Conservation (phyloP, 176 grass and related monocot species). For the Carex cristatella region DNA sequence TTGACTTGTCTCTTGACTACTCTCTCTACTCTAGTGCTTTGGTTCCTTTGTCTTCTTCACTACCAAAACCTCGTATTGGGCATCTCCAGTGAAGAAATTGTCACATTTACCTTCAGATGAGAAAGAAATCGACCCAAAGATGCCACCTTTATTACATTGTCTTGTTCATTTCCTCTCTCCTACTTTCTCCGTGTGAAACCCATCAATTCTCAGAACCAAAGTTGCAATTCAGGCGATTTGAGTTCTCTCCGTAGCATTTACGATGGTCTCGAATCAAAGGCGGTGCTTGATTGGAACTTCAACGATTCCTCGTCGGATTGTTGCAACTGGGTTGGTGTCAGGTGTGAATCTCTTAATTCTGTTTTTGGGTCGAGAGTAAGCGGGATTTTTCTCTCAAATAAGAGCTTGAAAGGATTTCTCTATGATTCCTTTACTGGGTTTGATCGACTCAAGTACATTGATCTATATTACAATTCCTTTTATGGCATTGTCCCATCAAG, state of each 20-base stretch:
- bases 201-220: constrained; percentile 33
- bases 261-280: constrained; percentile 33
- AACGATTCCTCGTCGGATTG: constrained; percentile 32
- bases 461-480: constrained; percentile 60
- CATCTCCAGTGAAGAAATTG: constrained; percentile 2
- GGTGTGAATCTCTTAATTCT: constrained; percentile 27
- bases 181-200: constrained; percentile 17
- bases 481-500: constrained; percentile 24
- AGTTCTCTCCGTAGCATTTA: constrained; percentile 40
- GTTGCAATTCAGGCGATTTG: constrained; percentile 47
- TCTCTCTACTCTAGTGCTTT: neutral
- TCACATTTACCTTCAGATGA: constrained; percentile 44
- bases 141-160: constrained; percentile 24
- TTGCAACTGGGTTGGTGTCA: constrained; percentile 66
- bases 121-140: neutral
- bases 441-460: constrained; percentile 34
- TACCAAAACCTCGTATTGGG: constrained; percentile 3
- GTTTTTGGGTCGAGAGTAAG: constrained; percentile 29
- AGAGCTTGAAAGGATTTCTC: constrained; percentile 46
- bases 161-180: constrained; percentile 12
- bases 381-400: constrained; percentile 55
- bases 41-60: constrained; percentile 24
- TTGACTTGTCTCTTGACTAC: neutral
- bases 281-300: constrained; percentile 36
- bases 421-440: constrained; percentile 42